Evolutionary conservation across 371 early-diverging fungal genomes (phyloP), one percentile per base, ranked within the genome.

Genomic region (Capillidium heterosporum): DNA sequence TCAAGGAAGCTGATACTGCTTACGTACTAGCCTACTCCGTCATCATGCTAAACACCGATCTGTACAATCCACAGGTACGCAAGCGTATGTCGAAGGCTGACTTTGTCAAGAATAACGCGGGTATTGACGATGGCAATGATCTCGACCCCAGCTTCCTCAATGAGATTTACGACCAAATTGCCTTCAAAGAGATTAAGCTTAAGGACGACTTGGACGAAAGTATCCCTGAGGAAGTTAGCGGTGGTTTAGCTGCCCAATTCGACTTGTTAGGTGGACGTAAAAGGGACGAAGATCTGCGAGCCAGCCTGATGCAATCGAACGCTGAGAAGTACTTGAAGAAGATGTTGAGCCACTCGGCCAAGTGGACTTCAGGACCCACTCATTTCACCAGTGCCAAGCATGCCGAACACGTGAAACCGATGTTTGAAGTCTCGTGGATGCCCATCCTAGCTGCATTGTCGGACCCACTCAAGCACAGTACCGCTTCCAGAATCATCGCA

Each of bases 21-120:
- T 95, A 92, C 61, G 85, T 88, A 17, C 77, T 98, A 24, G 87
- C 94, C 4, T 98, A 89, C 66, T 91, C 93, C 51, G 84, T 89
- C 11, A 83, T 97, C 49, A 78, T 96, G 85, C 75, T 98, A 26
- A 97, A 98, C 65, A 98, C 98, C 0, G 97, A 97, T 72, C 80
- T 83, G 60, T 84, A 95, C 63, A 79, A 84, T 53, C 91, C 93
- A 0, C 85, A 87, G 65, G 76, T 87, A 53, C 93, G 93, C 61
- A 79, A 80, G 61, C 75, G 76, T 55, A 77, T 85, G 69, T 81
- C 83, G 4, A 84, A 82, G 61, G 71, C 73, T 47, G 82, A 78
- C 1, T 70, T 89, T 26, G 75, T 89, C 51, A 71, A 79, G 40
- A 86, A 85, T 31, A 81, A 85, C 65, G 81, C 91, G 32, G 96